Evolutionary conservation across 345 rosid genomes (phyloP).

Genomic region (Excoecaria cochinchinensis): DNA sequence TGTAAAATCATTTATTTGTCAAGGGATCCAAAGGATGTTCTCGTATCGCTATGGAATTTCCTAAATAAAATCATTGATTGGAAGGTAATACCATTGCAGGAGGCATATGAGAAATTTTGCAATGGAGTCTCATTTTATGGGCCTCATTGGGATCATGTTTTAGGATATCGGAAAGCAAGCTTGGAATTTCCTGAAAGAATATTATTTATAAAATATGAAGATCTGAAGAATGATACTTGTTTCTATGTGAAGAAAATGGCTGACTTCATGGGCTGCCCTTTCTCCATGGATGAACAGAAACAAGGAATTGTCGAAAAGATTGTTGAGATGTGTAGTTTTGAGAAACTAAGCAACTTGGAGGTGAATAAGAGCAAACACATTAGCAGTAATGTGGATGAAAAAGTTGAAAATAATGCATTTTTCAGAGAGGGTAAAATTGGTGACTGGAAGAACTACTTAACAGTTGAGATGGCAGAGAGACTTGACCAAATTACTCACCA

Average conservation of each 20-base stretch:
- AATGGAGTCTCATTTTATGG: neutral
- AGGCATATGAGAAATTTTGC: slow-evolving; percentile 1
- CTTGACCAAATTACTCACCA: neutral
- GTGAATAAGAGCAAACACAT: neutral
- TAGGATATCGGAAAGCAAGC: too few relatives aligned
- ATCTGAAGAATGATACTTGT: too few relatives aligned
- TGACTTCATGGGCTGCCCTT: neutral
- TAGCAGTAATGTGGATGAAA: too few relatives aligned
- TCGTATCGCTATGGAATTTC: neutral
- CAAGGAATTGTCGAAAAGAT: neutral
- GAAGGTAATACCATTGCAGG: neutral
- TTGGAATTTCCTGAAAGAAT: too few relatives aligned
- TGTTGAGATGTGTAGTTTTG: neutral
- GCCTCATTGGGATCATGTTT: neutral
- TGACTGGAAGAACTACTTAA: neutral
- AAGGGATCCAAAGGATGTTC: slow-evolving; percentile 5
- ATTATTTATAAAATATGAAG: too few relatives aligned
- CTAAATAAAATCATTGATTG: neutral
- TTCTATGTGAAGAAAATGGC: neutral
- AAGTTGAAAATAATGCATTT: too few relatives aligned
- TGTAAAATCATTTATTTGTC: neutral
- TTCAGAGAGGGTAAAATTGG: neutral
- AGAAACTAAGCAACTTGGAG: neutral
- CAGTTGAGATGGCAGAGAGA: neutral
- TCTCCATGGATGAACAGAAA: neutral